Conservation (phyloP, 208 protist genomes). For the Trypanosoma cruzi region DNA sequence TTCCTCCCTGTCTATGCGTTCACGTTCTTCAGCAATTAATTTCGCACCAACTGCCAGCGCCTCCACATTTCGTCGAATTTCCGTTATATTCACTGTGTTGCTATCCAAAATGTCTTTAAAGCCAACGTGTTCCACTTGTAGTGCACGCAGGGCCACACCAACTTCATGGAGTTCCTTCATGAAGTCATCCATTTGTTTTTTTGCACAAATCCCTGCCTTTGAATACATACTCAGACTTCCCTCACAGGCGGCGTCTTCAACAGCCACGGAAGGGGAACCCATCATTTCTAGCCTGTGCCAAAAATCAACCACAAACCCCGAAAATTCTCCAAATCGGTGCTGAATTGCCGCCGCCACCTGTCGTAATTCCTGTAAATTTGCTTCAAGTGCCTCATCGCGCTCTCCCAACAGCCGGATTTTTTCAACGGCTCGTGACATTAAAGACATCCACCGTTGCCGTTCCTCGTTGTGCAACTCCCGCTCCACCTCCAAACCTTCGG, state of each 20-base stretch:
- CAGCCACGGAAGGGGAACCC: neutral
- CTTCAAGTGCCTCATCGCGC: conserved; percentile 17
- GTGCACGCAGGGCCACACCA: neutral
- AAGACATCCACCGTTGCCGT: conserved; percentile 26
- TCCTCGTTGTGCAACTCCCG: conserved; percentile 28
- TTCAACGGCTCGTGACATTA: conserved; percentile 33
- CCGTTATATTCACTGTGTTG: neutral
- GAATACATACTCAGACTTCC: neutral
- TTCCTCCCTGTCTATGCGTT: too few relatives aligned
- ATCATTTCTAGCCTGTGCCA: neutral
- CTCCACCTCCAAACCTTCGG: conserved; percentile 38
- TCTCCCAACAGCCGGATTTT: conserved; percentile 29
- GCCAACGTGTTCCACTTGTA: neutral
- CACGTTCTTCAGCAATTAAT: neutral
- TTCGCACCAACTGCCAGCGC: neutral
- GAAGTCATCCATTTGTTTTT: conserved; percentile 8
- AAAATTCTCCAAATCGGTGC: neutral
- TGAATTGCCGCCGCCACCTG: neutral
- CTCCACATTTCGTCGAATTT: neutral
- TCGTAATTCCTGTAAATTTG: conserved; percentile 13
- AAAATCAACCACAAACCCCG: neutral
- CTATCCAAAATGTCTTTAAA: neutral
- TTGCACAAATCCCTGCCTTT: neutral
- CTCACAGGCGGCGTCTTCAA: neutral
- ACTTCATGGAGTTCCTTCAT: conserved; percentile 9